phyloP scores from a whole-genome alignment of 352 stramenopile genomes.

The Pythium myriotylum region DNA sequence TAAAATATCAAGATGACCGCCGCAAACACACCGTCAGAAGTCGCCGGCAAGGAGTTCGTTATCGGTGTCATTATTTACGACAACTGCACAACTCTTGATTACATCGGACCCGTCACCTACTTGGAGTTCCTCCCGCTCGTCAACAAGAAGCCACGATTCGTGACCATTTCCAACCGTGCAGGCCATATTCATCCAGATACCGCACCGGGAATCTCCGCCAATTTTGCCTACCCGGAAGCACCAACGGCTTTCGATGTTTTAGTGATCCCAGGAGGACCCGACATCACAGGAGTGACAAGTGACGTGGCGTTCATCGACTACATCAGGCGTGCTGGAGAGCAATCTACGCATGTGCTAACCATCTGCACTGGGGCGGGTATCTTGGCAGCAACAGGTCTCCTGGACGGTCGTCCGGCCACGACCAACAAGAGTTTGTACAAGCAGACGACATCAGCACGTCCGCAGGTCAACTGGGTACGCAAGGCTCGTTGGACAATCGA shows the following conservation, averaged over 20 bases:
- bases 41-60: constrained; percentile 19
- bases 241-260: constrained; percentile 42
- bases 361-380: constrained; percentile 58
- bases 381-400: constrained; percentile 42
- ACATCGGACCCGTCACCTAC: constrained; percentile 55
- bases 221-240: constrained; percentile 30
- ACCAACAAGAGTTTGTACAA: constrained; percentile 65
- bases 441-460: constrained; percentile 31
- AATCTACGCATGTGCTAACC: constrained; percentile 42
- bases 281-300: constrained; percentile 32
- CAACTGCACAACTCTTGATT: constrained; percentile 58
- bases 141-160: constrained; percentile 49
- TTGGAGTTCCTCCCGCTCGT: constrained; percentile 54
- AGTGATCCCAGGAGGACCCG: constrained; percentile 41
- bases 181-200: constrained; percentile 36
- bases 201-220: constrained; percentile 33
- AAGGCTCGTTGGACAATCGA: constrained; percentile 66
- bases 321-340: constrained; percentile 30
- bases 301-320: constrained; percentile 46
- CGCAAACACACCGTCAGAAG: no score
- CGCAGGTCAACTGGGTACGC: constrained; percentile 48
- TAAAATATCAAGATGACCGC: no score
- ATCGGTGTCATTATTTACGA: constrained; percentile 67
- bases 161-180: constrained; percentile 55
- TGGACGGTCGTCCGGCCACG: constrained; percentile 54